These are phyloP conservation scores for Begonia loranthoides DNA, from an alignment of 306 rosid genomes.

Conservation along the genomic window DNA sequence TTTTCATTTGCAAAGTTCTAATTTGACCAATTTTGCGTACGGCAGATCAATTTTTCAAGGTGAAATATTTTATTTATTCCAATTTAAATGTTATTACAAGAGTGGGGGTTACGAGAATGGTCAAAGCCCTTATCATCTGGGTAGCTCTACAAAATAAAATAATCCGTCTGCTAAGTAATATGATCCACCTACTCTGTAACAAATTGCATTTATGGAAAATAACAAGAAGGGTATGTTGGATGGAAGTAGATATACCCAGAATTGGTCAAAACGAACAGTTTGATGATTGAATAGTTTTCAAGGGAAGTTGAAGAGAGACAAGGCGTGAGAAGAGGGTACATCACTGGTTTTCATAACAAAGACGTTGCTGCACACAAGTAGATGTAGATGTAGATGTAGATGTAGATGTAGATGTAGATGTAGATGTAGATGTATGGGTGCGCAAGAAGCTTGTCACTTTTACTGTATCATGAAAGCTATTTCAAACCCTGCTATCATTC, in stretches of 20 bases:
- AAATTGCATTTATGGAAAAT: not conserved
- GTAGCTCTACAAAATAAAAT: no score
- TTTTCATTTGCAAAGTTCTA: no score
- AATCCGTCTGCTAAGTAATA: no score
- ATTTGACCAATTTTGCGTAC: no score
- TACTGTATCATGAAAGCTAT: not conserved
- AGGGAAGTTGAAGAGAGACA: not conserved
- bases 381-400: no score
- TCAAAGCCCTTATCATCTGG: no score
- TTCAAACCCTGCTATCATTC: not conserved
- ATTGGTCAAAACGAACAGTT: not conserved
- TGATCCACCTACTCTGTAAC: not conserved
- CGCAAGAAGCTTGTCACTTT: not conserved
- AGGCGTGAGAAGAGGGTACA: not conserved
- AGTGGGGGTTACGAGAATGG: no score
- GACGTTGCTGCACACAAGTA: not conserved
- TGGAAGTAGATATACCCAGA: not conserved
- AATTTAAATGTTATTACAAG: no score
- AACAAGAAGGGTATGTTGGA: not conserved
- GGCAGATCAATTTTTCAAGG: no score
- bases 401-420: no score
- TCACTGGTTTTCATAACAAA: not conserved
- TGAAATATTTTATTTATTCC: no score
- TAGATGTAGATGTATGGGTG: not conserved
- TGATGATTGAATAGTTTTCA: not conserved